Conservation (phyloP, 2,329 filamentous ascomycete species). For the Monilinia laxa region DNA sequence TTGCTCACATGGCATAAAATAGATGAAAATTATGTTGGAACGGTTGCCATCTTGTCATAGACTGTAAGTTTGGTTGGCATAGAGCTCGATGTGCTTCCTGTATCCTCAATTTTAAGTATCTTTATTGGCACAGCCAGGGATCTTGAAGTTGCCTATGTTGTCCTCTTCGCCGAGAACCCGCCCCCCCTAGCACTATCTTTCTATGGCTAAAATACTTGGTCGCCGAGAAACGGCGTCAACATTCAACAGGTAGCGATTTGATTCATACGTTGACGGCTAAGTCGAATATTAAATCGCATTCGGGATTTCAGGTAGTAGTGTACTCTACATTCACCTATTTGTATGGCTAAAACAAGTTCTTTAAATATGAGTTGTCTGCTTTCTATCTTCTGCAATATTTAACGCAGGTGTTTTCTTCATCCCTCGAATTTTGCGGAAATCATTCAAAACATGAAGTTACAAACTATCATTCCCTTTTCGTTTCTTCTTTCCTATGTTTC, state of each 20-base stretch:
- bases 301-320: neutral
- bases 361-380: neutral
- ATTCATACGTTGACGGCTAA: neutral
- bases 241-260: neutral
- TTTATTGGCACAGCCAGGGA: neutral
- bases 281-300: neutral
- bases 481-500: conserved; percentile 1
- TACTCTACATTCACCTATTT: neutral
- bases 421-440: neutral
- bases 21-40: neutral
- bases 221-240: neutral
- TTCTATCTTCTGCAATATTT: neutral
- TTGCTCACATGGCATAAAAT: conserved; percentile 16
- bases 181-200: no score
- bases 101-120: no score
- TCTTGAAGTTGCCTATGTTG: neutral
- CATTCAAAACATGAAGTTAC: conserved; percentile 14
- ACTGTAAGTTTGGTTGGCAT: neutral
- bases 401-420: no score
- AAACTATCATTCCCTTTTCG: neutral
- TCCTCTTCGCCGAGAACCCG: neutral
- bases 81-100: neutral
- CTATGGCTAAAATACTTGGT: neutral
- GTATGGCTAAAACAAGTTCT: neutral
- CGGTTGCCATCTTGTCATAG: neutral